phyloP scores from a whole-genome alignment of 2,329 filamentous ascomycete genomes.

The Arthrobotrys pseudoclavata region DNA sequence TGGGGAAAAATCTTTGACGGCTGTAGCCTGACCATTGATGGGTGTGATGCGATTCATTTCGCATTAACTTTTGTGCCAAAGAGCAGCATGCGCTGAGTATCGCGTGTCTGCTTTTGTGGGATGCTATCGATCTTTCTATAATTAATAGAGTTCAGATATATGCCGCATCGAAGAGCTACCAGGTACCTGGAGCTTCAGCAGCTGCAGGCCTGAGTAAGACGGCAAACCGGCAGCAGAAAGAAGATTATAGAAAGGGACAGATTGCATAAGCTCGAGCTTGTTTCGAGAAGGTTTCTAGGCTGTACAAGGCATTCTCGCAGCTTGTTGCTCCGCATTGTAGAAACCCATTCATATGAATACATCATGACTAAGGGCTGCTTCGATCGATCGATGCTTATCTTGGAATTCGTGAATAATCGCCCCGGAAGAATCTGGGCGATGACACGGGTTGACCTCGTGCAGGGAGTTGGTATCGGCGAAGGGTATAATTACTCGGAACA shows the following conservation, averaged over 20 bases:
- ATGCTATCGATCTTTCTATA: conserved; percentile 16
- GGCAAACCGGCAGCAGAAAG: conserved; percentile 42
- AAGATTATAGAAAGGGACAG: conserved; percentile 23
- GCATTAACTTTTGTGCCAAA: conserved; percentile 31
- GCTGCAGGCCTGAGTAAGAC: conserved; percentile 55
- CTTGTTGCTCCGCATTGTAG: not conserved
- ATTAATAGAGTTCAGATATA: conserved; percentile 14
- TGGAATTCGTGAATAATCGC: conserved; percentile 6
- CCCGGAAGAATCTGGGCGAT: not conserved
- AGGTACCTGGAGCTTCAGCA: conserved; percentile 2
- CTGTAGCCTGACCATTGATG: conserved; percentile 5
- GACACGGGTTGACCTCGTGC: not conserved
- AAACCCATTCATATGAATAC: not conserved
- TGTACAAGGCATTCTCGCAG: conserved; percentile 11
- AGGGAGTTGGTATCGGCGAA: not conserved
- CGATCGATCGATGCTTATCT: conserved; percentile 12
- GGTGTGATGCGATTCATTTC: conserved; percentile 19
- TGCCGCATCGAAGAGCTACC: conserved; percentile 39
- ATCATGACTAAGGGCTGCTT: conserved; percentile 28
- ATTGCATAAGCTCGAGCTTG: conserved; percentile 51
- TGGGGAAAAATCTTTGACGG: conserved; percentile 1
- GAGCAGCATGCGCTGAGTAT: conserved; percentile 29
- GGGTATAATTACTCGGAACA: conserved; percentile 14
- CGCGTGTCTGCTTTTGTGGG: conserved; percentile 34
- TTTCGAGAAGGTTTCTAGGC: conserved; percentile 21